These are phyloP conservation scores for Sparassis latifolia DNA, from an alignment of 1,284 basidiomycete species.

Conservation along the genomic window DNA sequence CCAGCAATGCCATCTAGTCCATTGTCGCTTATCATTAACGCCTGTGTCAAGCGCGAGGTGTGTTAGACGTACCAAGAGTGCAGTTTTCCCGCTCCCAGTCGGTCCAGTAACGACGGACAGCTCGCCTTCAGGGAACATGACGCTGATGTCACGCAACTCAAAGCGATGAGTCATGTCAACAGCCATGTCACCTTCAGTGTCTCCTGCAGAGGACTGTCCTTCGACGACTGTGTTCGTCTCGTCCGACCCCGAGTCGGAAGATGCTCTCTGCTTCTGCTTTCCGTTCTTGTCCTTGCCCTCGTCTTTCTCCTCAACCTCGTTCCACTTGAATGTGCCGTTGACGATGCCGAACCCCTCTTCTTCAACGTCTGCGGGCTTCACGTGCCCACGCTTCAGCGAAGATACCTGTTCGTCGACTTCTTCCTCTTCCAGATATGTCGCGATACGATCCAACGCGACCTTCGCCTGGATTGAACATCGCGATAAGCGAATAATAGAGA, in stretches of 20 bases:
- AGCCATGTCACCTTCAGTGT: slow-evolving; percentile 22
- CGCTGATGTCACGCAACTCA: slow-evolving; percentile 56
- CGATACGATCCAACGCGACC: slow-evolving; percentile 76
- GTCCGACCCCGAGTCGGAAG: slow-evolving; percentile 14
- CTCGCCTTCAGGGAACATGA: slow-evolving; percentile 66
- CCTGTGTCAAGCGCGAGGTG: background rate
- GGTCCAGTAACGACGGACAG: slow-evolving; percentile 64
- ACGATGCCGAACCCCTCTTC: slow-evolving; percentile 54
- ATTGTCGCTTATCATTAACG: background rate
- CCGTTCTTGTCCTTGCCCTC: slow-evolving; percentile 21
- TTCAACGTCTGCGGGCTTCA: slow-evolving; percentile 19
- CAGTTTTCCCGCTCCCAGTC: slow-evolving; percentile 79
- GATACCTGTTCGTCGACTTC: slow-evolving; percentile 47
- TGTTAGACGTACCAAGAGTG: slow-evolving; percentile 45
- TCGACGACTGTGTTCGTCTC: slow-evolving; percentile 18
- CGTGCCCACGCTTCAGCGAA: slow-evolving; percentile 26
- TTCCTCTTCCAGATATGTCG: slow-evolving; percentile 76
- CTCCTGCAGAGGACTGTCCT: slow-evolving; percentile 10
- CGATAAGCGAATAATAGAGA: background rate
- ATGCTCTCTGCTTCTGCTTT: slow-evolving; percentile 13
- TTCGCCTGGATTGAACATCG: slow-evolving; percentile 39
- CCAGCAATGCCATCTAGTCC: slow-evolving; percentile 53
- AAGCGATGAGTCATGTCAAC: slow-evolving; percentile 34
- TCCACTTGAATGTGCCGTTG: slow-evolving; percentile 69
- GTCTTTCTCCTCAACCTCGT: slow-evolving; percentile 42